Conservation (phyloP, 768 basidiomycete genomes). For the Fomitopsis serialis region DNA sequence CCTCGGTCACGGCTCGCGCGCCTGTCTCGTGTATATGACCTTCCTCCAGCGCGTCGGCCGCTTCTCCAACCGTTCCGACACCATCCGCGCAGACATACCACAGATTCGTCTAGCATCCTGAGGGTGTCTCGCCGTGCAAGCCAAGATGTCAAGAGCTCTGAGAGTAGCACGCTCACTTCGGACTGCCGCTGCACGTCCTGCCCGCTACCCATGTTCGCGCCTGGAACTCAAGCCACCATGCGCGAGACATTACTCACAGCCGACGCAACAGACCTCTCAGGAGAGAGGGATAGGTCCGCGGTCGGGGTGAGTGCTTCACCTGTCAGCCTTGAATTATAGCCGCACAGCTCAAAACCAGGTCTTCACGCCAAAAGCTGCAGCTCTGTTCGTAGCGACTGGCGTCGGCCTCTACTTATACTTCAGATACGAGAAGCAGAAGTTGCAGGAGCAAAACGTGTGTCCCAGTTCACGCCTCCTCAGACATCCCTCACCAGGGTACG, state of each 20-base stretch:
- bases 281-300: constrained; percentile 15
- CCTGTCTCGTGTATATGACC: too few relatives aligned
- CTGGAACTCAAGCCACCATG: neutral
- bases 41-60: too few relatives aligned
- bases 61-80: too few relatives aligned
- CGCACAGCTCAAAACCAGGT: constrained; percentile 43
- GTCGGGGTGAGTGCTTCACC: constrained; percentile 12
- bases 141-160: too few relatives aligned
- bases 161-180: too few relatives aligned
- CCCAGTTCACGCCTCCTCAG: neutral
- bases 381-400: constrained; percentile 79
- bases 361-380: constrained; percentile 86
- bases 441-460: constrained; percentile 73
- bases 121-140: too few relatives aligned
- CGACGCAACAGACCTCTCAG: constrained; percentile 10
- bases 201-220: too few relatives aligned
- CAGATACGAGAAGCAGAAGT: constrained; percentile 73
- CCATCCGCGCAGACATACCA: too few relatives aligned
- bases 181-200: too few relatives aligned
- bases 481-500: neutral
- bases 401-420: constrained; percentile 86
- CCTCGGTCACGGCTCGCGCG: too few relatives aligned
- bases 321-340: neutral
- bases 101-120: too few relatives aligned
- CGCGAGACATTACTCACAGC: constrained; percentile 12